phyloP scores from a whole-genome alignment of 2,329 filamentous ascomycete species.

The Paraphoma chrysanthemicola region DNA sequence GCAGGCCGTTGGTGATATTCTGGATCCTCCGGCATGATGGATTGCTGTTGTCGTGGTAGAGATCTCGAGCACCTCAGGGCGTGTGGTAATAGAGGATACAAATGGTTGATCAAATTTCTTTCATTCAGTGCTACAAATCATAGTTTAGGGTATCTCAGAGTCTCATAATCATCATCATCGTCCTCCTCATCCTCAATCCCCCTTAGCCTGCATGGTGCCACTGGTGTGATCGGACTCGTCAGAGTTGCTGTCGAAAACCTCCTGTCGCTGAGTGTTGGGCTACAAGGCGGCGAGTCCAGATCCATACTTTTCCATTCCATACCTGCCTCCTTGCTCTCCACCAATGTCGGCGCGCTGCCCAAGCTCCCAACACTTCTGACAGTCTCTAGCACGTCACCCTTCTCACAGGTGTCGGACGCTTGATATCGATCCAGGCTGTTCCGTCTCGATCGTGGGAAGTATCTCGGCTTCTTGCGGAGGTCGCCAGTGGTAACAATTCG shows the following conservation, averaged over 20 bases:
- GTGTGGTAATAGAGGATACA: not conserved
- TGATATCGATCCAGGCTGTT: slow-evolving; percentile 40
- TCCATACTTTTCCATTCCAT: slow-evolving; percentile 30
- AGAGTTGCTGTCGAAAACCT: slow-evolving; percentile 33
- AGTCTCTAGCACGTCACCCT: slow-evolving; percentile 41
- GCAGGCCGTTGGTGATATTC: no score
- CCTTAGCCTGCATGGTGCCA: slow-evolving; percentile 35
- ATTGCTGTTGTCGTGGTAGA: not conserved
- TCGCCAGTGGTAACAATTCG: slow-evolving; percentile 27
- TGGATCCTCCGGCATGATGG: no score
- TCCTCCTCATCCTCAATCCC: slow-evolving; percentile 31
- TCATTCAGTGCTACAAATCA: slow-evolving; percentile 15
- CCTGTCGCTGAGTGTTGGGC: slow-evolving; percentile 17
- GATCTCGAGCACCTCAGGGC: not conserved
- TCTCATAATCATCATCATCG: slow-evolving; percentile 28
- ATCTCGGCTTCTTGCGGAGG: slow-evolving; percentile 30
- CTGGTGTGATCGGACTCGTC: slow-evolving; percentile 35
- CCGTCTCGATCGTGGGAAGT: slow-evolving; percentile 34
- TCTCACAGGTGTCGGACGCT: slow-evolving; percentile 36
- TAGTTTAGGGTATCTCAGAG: slow-evolving; percentile 30
- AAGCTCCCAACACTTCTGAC: slow-evolving; percentile 42
- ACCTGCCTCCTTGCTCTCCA: slow-evolving; percentile 33
- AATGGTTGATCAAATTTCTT: not conserved
- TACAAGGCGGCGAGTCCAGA: slow-evolving; percentile 30
- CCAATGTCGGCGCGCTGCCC: slow-evolving; percentile 41